Evolutionary conservation across 768 basidiomycete species (phyloP).

Genomic region (Leccinum uliginosum): DNA sequence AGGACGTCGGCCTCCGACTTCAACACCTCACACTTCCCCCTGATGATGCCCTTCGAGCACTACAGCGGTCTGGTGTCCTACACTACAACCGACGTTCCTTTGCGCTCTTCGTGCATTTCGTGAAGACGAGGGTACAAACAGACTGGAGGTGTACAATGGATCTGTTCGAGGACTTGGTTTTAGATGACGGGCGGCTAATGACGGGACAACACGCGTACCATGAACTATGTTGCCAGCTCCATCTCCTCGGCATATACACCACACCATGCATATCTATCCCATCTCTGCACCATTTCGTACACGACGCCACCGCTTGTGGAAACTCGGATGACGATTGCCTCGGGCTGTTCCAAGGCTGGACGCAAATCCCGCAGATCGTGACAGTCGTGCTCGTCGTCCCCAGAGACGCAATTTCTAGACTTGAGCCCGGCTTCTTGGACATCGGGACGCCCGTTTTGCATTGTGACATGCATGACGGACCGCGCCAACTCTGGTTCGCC

Average conservation of each 20-base stretch:
- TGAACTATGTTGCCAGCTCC: slow-evolving; percentile 42
- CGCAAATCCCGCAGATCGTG: slow-evolving; percentile 26
- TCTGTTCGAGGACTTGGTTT: slow-evolving; percentile 20
- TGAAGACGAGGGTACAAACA: slow-evolving; percentile 33
- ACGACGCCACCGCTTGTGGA: too few relatives aligned
- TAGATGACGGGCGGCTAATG: slow-evolving; percentile 10
- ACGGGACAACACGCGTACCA: slow-evolving; percentile 34
- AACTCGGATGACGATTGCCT: neutral
- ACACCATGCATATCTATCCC: neutral
- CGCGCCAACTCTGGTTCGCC: slow-evolving; percentile 13
- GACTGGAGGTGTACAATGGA: slow-evolving; percentile 44
- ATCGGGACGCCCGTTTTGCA: slow-evolving; percentile 16
- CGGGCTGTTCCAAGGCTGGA: slow-evolving; percentile 27
- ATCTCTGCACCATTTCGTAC: neutral
- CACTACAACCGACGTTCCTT: slow-evolving; percentile 50
- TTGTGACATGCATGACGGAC: slow-evolving; percentile 15
- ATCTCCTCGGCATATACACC: slow-evolving; percentile 37
- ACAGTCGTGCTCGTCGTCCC: slow-evolving; percentile 33
- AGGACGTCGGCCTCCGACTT: slow-evolving; percentile 7
- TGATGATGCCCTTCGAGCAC: neutral
- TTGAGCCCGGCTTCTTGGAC: slow-evolving; percentile 3
- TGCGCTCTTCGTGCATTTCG: slow-evolving; percentile 38
- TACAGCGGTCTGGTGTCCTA: slow-evolving; percentile 16
- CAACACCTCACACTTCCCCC: neutral
- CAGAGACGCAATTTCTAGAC: slow-evolving; percentile 13